Conservation (phyloP, 1,284 basidiomycete genomes). For the Abortiporus biennis region DNA sequence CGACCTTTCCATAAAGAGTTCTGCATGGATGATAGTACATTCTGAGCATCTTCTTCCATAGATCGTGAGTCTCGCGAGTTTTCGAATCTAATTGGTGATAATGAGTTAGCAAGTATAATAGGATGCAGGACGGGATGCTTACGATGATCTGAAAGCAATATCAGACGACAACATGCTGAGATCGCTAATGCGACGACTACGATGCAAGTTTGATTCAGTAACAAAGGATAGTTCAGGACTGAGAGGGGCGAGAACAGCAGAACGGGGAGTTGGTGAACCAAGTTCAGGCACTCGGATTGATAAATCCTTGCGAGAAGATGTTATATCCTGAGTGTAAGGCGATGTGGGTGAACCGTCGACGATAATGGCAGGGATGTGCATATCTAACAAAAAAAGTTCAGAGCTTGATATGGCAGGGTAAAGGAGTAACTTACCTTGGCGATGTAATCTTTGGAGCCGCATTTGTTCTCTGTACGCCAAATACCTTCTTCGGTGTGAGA, state of each 20-base stretch:
- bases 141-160: conserved; percentile 42
- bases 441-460: conserved; percentile 25
- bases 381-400: neutral
- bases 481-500: conserved; percentile 70
- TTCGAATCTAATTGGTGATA: conserved; percentile 7
- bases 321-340: conserved; percentile 47
- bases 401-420: conserved; percentile 6
- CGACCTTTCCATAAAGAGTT: conserved; percentile 66
- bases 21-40: conserved; percentile 54
- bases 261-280: conserved; percentile 40
- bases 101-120: conserved; percentile 9
- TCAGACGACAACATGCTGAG: conserved; percentile 56
- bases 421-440: conserved; percentile 24
- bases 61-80: conserved; percentile 32
- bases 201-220: conserved; percentile 42
- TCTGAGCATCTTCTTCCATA: conserved; percentile 39
- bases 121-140: conserved; percentile 24
- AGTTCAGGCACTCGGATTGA: conserved; percentile 20
- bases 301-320: conserved; percentile 35
- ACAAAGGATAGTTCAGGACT: conserved; percentile 32
- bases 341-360: conserved; percentile 52
- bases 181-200: conserved; percentile 51
- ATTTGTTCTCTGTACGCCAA: conserved; percentile 36
- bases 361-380: conserved; percentile 64
- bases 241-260: no score